Evolutionary conservation across 2,329 filamentous ascomycete species (phyloP).

Genomic region (Aspergillus fischeri): DNA sequence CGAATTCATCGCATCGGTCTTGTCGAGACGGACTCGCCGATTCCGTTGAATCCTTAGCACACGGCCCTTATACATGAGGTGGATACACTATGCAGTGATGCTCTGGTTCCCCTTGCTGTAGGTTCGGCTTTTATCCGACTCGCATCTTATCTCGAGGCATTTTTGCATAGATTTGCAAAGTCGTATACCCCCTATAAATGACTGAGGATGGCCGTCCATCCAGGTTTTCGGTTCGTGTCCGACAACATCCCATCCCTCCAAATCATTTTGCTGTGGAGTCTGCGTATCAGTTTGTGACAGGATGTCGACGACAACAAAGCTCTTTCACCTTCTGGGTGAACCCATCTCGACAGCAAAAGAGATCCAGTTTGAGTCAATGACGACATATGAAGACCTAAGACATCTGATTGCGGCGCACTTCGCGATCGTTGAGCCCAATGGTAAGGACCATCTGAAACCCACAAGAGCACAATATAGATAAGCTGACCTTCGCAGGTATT

Average conservation of each 20-base stretch:
- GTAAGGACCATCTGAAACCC: slow-evolving; percentile 7
- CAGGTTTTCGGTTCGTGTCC: slow-evolving; percentile 32
- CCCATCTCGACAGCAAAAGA: slow-evolving; percentile 15
- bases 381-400: slow-evolving; percentile 16
- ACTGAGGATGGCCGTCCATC: too few species aligned
- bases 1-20: too few species aligned
- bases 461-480: not conserved
- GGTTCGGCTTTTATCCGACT: too few species aligned
- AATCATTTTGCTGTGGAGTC: slow-evolving; percentile 14
- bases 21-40: too few species aligned
- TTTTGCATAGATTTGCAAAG: too few species aligned
- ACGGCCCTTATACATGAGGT: too few species aligned
- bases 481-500: slow-evolving; percentile 11
- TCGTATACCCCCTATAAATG: too few species aligned
- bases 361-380: slow-evolving; percentile 19
- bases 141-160: too few species aligned
- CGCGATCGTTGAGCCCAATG: slow-evolving; percentile 27
- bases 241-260: slow-evolving; percentile 36
- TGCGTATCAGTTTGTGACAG: not conserved
- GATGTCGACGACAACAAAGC: slow-evolving; percentile 12
- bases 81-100: too few species aligned
- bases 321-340: slow-evolving; percentile 22
- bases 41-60: too few species aligned
- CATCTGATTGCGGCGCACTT: slow-evolving; percentile 26
- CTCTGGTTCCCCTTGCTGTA: too few species aligned